Evolutionary conservation across 306 rosid species (phyloP).

Genomic region (Psophocarpus tetragonolobus): DNA sequence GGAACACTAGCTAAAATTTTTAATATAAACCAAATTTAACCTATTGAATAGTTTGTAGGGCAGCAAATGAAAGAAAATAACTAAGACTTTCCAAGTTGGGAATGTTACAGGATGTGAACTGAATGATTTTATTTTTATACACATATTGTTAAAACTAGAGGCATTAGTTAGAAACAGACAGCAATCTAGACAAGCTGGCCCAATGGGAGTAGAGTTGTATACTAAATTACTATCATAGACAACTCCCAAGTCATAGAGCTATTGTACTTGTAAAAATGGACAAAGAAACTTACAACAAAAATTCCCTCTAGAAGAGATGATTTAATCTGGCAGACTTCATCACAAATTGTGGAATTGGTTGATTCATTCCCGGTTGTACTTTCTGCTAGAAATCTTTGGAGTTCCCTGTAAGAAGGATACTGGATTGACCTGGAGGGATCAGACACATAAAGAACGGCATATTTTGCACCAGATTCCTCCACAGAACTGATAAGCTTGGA

Average conservation of each 20-base stretch:
- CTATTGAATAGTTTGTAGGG: slow-evolving; percentile 1
- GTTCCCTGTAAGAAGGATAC: slow-evolving; percentile 66
- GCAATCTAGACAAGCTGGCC: slow-evolving; percentile 9
- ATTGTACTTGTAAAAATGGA: slow-evolving; percentile 18
- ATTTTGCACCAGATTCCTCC: slow-evolving; percentile 80
- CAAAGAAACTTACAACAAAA: slow-evolving; percentile 69
- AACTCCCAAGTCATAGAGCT: background rate
- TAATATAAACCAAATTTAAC: background rate
- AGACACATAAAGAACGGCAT: slow-evolving; percentile 84
- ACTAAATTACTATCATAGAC: no score
- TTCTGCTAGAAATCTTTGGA: slow-evolving; percentile 84
- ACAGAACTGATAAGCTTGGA: slow-evolving; percentile 62
- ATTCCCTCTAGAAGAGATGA: slow-evolving; percentile 95
- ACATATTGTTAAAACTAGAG: slow-evolving; percentile 17
- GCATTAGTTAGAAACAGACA: slow-evolving; percentile 17
- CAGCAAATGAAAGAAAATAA: background rate
- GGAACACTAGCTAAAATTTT: background rate
- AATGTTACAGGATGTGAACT: slow-evolving; percentile 8
- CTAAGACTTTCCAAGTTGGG: background rate
- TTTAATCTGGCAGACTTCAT: slow-evolving; percentile 80
- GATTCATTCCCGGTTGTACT: slow-evolving; percentile 52
- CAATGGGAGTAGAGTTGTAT: background rate
- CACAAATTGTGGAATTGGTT: slow-evolving; percentile 52
- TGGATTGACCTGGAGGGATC: slow-evolving; percentile 62
- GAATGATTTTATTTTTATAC: slow-evolving; percentile 9